Base-by-base conservation (phyloP, 176 grass and related monocot species). In the Rhynchospora breviuscula region DNA sequence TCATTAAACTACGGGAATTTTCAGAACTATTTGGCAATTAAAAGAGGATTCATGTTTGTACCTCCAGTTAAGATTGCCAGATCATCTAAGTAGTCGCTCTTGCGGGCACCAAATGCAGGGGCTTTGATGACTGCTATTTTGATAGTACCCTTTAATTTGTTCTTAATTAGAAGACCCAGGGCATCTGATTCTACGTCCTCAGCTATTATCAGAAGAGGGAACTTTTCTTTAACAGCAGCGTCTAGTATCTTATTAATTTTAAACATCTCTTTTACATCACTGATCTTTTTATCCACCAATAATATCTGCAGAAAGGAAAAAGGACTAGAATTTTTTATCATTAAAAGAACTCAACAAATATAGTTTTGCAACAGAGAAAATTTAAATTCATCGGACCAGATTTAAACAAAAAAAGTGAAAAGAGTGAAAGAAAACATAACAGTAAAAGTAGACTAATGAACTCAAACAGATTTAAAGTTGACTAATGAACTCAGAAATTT, bases 31-130 rank as follows among this genome's bases (percentile, higher is more conserved):
- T 48, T 76, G 72, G 53, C 52, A 76, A 76, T 7, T 15, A 54
- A 54, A 54, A 76, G 22, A 29, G 14, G 67, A 45, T 73, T 29
- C 54, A 44, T 26, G 67, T 63, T 35, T 82, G 21, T 92, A 97
- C 95, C 95, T 94, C 92, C 92, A 74, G 92, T 94, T 59, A 98
- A 88, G 29, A 93, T 72, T 78, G 95, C 95, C 89, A 98, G 89
- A 67, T 94, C 95, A 87, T 94, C 82, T 46, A 94, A 93, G 79
- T 87, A 94, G 77, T 98, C 85, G 81, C 85, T 93, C 80, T 93
- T 98, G 61, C 91, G 90, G 59, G 94, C 90, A 48, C 95, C 95
- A 66, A 98, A 98, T 64, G 90, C 90, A 78, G 91, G 91, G 72
- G 95, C 95, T 93, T 94, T 93, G 75, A 93, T 92, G 44, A 86